Evolutionary conservation across 208 protist species (phyloP), one percentile per base, ranked within the genome.

Genomic region (Acanthamoeba lenticulata): DNA sequence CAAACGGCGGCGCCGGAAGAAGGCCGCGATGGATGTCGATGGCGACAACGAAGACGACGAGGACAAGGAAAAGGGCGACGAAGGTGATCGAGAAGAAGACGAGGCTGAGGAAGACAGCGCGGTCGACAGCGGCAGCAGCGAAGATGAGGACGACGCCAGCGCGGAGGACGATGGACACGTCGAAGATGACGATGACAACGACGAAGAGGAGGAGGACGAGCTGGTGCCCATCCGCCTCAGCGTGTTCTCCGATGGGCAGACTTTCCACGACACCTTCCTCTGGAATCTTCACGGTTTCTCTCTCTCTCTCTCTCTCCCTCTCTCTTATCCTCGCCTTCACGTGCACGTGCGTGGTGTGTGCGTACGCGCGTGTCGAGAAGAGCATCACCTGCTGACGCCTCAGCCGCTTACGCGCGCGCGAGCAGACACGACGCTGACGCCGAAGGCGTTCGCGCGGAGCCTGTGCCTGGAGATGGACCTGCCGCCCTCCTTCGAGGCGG

Each of bases 151-250:
- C 32, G 60, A 72, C 27, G 85, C n/a, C 7, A 36, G 32, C 19
- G 42, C 69, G 36, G 55, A 91, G 15, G 85, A 91, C 19, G 47
- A 60, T 29, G 52, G 34, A 62, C 21, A 67, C 34, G 24, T 32
- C 19, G 47, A 32, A 24, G 47, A 65, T 17, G 42, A 67, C 11
- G 55, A 52, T 13, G 79, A 9, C 6, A 24, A 93, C 0, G 89
- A 79, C 0, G 89, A 93, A 38, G 60, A 93, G 21, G 89, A 52
- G 38, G 89, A 93, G 29, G 89, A 93, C 9, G 62, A 79, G 40
- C 65, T 93, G 36, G 89, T 93, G 57, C 89, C 89, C n/a, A 93
- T 93, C 42, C 52, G 89, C 15, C 62, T 93, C 40, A 79, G 47
- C 42, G 44, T 93, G 11, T 79, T 79, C 47, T 15, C 79, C 11